These are phyloP conservation scores for Fraxinus excelsior DNA, from an alignment of 257 asterid genomes.

Conservation along the genomic window DNA sequence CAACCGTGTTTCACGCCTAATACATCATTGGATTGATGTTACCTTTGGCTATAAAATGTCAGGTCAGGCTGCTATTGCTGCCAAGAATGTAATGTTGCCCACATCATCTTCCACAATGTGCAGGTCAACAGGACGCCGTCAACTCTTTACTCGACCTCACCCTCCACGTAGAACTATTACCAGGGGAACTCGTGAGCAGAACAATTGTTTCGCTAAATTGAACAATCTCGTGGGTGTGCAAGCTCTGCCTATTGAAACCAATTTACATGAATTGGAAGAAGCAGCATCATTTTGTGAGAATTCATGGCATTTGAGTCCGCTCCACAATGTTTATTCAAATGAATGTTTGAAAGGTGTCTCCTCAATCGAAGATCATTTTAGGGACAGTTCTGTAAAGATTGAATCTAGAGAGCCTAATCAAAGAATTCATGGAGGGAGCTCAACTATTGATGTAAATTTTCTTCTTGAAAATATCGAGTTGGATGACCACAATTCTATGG, in stretches of 20 bases:
- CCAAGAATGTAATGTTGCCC: constrained; percentile 93
- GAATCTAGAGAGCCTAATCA: constrained; percentile 30
- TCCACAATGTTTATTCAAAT: constrained; percentile 43
- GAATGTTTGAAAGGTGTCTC: constrained; percentile 38
- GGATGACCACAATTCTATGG: constrained; percentile 60
- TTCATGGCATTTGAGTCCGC: constrained; percentile 65
- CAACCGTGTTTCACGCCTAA: constrained; percentile 60
- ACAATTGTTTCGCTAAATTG: constrained; percentile 29
- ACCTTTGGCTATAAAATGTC: constrained; percentile 95
- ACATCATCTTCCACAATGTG: constrained; percentile 55
- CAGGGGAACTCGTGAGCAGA: constrained; percentile 27
- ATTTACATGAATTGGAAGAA: constrained; percentile 64
- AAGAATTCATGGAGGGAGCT: constrained; percentile 27
- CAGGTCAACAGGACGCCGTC: constrained; percentile 85
- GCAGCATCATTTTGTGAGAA: constrained; percentile 78
- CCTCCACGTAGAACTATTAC: constrained; percentile 61
- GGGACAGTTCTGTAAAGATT: constrained; percentile 32
- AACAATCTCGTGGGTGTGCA: constrained; percentile 28
- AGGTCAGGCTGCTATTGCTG: constrained; percentile 85
- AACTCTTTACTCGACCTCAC: constrained; percentile 85
- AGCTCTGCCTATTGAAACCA: constrained; percentile 33
- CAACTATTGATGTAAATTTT: constrained; percentile 51
- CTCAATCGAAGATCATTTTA: constrained; percentile 36
- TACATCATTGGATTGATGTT: constrained; percentile 95
- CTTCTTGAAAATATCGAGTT: constrained; percentile 65